Evolutionary conservation across 2,329 filamentous ascomycete genomes (phyloP).

Genomic region (Stagonosporopsis tanaceti): DNA sequence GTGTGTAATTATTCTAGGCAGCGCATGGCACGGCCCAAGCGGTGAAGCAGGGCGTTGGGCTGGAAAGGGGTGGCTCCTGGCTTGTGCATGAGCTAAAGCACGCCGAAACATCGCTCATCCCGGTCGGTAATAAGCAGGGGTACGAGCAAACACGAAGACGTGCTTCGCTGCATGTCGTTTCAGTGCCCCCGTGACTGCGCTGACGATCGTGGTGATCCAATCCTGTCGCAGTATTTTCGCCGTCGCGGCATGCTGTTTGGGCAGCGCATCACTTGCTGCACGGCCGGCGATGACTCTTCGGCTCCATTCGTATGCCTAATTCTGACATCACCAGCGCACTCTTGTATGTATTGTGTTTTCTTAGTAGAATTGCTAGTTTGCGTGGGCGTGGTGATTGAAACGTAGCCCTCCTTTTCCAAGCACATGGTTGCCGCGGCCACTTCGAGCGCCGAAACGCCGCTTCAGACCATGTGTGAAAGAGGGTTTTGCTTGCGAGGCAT

Average conservation of each 20-base stretch:
- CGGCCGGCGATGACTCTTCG: slow-evolving; percentile 29
- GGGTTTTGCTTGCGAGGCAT: slow-evolving; percentile 35
- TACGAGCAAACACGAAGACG: slow-evolving; percentile 48
- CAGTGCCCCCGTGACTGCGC: slow-evolving; percentile 51
- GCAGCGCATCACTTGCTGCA: slow-evolving; percentile 33
- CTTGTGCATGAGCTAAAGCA: slow-evolving; percentile 48
- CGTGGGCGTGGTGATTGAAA: slow-evolving; percentile 43
- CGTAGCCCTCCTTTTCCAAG: slow-evolving; percentile 41
- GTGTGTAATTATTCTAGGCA: slow-evolving; percentile 51
- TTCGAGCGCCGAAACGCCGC: slow-evolving; percentile 29
- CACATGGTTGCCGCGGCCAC: slow-evolving; percentile 22
- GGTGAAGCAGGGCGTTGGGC: slow-evolving; percentile 51
- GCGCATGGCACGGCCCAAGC: slow-evolving; percentile 48
- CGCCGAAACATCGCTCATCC: slow-evolving; percentile 50
- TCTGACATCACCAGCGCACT: slow-evolving; percentile 45
- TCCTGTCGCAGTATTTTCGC: slow-evolving; percentile 38
- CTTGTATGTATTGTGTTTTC: slow-evolving; percentile 26
- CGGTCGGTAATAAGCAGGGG: slow-evolving; percentile 44
- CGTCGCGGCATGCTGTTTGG: slow-evolving; percentile 29
- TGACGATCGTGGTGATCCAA: slow-evolving; percentile 49
- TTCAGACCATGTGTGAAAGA: slow-evolving; percentile 25
- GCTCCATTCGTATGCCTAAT: slow-evolving; percentile 26
- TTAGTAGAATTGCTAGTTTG: slow-evolving; percentile 39
- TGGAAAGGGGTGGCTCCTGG: slow-evolving; percentile 51
- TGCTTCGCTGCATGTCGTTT: slow-evolving; percentile 46